Evolutionary conservation across 192 early-diverging fungal genomes (phyloP), one percentile per base, ranked within the genome.

Genomic region (Coemansia umbellata): DNA sequence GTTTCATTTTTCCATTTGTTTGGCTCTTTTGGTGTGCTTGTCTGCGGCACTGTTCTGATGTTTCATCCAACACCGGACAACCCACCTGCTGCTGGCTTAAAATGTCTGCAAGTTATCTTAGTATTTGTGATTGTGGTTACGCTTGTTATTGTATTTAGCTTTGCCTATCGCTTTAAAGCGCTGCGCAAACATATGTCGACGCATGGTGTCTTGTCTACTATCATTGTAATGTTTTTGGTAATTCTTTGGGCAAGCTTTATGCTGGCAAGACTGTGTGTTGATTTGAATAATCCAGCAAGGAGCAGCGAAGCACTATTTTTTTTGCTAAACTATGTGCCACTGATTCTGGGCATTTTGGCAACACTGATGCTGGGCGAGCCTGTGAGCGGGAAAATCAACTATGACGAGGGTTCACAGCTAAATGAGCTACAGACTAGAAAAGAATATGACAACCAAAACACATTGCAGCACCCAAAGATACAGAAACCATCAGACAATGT

Each of bases 241-340:
- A 45, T 37, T 9, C 23, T 66, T 23, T 67, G 65, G 65, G 56
- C 57, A 10, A 19, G 52, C 3, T 67, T 55, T 49, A 67, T 67
- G 65, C 31, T 67, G 41, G 53, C 45, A 6, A 51, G 65, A 9
- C 27, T 52, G 8, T 67, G 59, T 50, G 51, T 67, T 11, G 31
- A 11, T 8, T 22, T 67, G 22, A 28, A 44, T 10, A 55, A 53
- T 13, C 37, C 39, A 1, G 48, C 45, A 5, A 36, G 65, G 1
- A 48, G 22, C 14, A 67, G 65, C 47, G 55, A 67, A 13, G 47
- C 50, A 2, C 26, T 67, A 40, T 53, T 39, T 36, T 26, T 33
- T 10, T 30, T 60, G 18, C 58, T 60, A 6, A 52, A 60, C 49
- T 37, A 60, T 22, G 37, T 23, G 23, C 37, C 40, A 22, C 50